phyloP scores from a whole-genome alignment of 805 yeast species.

The Monosporozyma unispora region DNA sequence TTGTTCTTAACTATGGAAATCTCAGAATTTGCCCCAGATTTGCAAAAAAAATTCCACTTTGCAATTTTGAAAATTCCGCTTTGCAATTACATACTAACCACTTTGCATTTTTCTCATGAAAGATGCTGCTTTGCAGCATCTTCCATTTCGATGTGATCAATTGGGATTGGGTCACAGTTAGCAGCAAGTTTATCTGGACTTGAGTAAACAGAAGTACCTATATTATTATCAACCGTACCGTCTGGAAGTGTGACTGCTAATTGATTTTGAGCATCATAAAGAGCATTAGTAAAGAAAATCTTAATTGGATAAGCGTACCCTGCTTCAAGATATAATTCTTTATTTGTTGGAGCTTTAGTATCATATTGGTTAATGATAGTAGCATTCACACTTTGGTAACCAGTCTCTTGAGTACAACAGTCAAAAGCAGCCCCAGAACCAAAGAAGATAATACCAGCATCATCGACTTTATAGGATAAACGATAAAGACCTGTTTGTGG shows the following conservation, averaged over 20 bases:
- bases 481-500: conserved; percentile 24
- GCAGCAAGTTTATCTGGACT: no score
- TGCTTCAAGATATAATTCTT: conserved; percentile 7
- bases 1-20: no score
- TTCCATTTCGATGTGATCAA: not conserved
- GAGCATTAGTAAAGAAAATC: conserved; percentile 13
- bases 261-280: conserved; percentile 3
- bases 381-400: not conserved
- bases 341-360: not conserved
- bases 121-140: not conserved
- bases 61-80: no score
- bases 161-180: not conserved
- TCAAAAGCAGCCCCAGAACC: conserved; percentile 27
- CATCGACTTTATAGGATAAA: conserved; percentile 26
- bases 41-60: no score
- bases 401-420: conserved; percentile 22
- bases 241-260: conserved; percentile 10
- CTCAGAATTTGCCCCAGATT: no score
- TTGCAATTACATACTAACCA: no score
- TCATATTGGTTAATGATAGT: not conserved
- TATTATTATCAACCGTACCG: conserved; percentile 6
- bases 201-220: conserved; percentile 4
- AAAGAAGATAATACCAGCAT: conserved; percentile 24
- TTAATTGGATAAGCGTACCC: conserved; percentile 22
- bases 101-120: no score